These are phyloP conservation scores for Heteromeles arbutifolia DNA, from an alignment of 306 rosid genomes.

Conservation along the genomic window DNA sequence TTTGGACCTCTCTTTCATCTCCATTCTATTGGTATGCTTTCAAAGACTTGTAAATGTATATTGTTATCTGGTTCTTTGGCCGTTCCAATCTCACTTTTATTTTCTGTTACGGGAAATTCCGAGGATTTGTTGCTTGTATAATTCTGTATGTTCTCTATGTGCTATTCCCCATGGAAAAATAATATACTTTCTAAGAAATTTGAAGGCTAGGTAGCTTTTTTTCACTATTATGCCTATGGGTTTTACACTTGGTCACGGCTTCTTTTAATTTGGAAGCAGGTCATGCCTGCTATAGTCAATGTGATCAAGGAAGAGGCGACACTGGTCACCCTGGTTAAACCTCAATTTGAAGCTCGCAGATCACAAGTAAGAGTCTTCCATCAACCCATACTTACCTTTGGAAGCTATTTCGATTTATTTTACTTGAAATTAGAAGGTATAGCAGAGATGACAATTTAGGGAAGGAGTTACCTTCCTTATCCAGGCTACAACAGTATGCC, in stretches of 20 bases:
- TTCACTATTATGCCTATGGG: not conserved
- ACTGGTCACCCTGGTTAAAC: conserved; percentile 78
- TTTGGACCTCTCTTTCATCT: conserved; percentile 90
- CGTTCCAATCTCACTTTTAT: not conserved
- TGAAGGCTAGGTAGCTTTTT: not conserved
- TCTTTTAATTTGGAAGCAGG: conserved; percentile 34
- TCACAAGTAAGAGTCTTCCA: conserved; percentile 60
- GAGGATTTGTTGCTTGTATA: not conserved
- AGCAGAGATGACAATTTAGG: not conserved
- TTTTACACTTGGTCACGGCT: not conserved
- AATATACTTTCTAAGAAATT: not conserved
- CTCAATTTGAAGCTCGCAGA: conserved; percentile 90
- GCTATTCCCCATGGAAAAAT: not conserved
- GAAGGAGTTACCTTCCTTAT: not conserved
- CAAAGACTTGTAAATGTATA: not conserved
- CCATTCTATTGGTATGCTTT: conserved; percentile 77
- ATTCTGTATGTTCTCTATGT: not conserved
- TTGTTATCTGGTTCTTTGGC: not conserved
- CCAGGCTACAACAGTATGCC: not conserved
- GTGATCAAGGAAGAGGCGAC: conserved; percentile 78
- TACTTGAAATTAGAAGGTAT: not conserved
- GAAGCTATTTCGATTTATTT: not conserved
- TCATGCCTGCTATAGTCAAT: conserved; percentile 87
- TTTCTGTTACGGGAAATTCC: not conserved
- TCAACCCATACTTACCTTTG: not conserved